These are phyloP conservation scores for Fusarium drepaniforme DNA, from an alignment of 2,329 filamentous ascomycete genomes.

Conservation along the genomic window DNA sequence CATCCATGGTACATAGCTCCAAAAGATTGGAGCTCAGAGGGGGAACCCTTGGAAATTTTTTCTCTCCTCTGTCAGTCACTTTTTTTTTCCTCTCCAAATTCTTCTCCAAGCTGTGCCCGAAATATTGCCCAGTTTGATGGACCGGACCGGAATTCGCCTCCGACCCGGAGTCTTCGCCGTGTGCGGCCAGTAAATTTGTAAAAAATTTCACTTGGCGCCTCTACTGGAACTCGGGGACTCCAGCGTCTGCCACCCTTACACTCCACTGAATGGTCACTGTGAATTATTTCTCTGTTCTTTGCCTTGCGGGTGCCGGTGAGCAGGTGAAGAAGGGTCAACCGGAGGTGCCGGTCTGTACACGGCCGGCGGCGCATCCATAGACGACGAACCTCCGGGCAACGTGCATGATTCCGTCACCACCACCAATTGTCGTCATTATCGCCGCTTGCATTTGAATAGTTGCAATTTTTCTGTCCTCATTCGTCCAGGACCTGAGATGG, in stretches of 20 bases:
- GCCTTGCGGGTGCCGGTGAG: conserved; percentile 15
- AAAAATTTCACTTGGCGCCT: conserved; percentile 23
- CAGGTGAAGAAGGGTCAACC: conserved; percentile 24
- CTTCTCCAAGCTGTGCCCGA: conserved; percentile 8
- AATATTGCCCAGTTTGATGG: conserved; percentile 4
- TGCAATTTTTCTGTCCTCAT: background rate
- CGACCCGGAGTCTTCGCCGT: conserved; percentile 27
- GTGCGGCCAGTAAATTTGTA: conserved; percentile 11
- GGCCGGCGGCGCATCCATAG: background rate
- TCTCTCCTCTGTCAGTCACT: conserved; percentile 2
- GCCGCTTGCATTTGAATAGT: background rate
- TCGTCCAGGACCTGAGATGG: background rate
- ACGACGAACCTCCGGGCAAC: conserved; percentile 6
- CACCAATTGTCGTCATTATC: background rate
- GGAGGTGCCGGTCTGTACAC: conserved; percentile 22
- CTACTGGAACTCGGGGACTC: conserved; percentile 14
- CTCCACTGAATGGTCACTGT: conserved; percentile 29
- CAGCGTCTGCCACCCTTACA: conserved; percentile 9
- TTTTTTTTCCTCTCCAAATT: conserved; percentile 16
- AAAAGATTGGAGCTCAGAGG: conserved; percentile 9
- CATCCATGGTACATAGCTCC: conserved; percentile 17
- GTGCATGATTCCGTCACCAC: conserved; percentile 14
- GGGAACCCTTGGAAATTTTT: conserved; percentile 13
- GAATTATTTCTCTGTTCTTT: conserved; percentile 1
- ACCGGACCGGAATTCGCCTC: conserved; percentile 34